phyloP scores from a whole-genome alignment of 2,329 filamentous ascomycete species.

The Rasamsonia emersonii region DNA sequence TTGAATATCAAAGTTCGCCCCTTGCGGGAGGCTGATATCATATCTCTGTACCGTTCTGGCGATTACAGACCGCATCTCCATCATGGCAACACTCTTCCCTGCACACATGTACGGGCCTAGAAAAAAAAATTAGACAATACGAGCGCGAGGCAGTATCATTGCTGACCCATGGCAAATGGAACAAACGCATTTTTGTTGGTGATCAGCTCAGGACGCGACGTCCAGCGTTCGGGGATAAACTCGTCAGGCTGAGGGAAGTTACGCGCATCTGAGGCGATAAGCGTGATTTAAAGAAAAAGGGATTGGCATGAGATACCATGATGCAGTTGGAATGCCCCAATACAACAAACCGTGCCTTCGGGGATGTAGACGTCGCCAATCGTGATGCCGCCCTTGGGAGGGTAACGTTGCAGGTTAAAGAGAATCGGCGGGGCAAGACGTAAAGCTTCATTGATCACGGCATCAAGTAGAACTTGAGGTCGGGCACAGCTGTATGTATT shows the following conservation, averaged over 20 bases:
- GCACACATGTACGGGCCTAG: conserved; percentile 21
- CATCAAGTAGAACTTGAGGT: conserved; percentile 8
- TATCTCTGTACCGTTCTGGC: conserved; percentile 50
- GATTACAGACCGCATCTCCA: conserved; percentile 27
- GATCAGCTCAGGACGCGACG: conserved; percentile 22
- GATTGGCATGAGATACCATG: conserved; percentile 17
- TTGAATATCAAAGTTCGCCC: neutral
- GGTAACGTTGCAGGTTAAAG: conserved; percentile 25
- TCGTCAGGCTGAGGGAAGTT: conserved; percentile 19
- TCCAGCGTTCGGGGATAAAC: conserved; percentile 35
- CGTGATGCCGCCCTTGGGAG: conserved; percentile 29
- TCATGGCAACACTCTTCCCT: conserved; percentile 18
- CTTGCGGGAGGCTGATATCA: neutral
- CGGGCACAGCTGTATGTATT: conserved; percentile 18
- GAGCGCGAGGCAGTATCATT: too few relatives aligned
- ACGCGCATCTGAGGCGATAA: conserved; percentile 1
- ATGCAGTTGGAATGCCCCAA: too few relatives aligned
- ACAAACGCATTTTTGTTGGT: conserved; percentile 21
- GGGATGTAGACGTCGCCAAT: conserved; percentile 28
- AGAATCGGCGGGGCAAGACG: conserved; percentile 32
- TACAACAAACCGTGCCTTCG: conserved; percentile 25
- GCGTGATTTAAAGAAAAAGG: conserved; percentile 2
- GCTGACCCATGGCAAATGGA: conserved; percentile 26
- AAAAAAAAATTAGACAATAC: too few relatives aligned
- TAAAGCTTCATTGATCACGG: conserved; percentile 34